Percentiles rank a stretch among this genome's conserved stretches.
phyloP scores from a whole-genome alignment of 1,284 basidiomycete species.

The Ceratobasidium sp. region DNA sequence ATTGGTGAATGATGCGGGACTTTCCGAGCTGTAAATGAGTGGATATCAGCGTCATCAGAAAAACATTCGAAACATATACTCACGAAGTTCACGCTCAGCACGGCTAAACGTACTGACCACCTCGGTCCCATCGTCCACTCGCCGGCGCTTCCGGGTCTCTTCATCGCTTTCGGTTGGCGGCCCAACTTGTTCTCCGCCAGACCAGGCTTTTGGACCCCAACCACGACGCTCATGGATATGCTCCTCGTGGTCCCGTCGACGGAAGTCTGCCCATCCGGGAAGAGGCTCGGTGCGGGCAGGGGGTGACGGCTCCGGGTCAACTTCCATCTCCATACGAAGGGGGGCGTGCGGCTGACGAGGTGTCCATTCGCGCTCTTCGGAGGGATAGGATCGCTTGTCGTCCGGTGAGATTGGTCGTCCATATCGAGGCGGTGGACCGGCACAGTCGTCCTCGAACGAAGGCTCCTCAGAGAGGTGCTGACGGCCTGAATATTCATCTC shows the following conservation, averaged over 20 bases:
- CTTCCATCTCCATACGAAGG: constrained; percentile 22
- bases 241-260: constrained; percentile 8
- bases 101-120: background rate
- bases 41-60: background rate
- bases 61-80: background rate
- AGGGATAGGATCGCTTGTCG: constrained; percentile 6
- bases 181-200: background rate
- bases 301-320: constrained; percentile 22
- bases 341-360: constrained; percentile 13
- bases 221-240: constrained; percentile 8
- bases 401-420: background rate
- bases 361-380: constrained; percentile 17
- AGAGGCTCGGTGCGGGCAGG: constrained; percentile 11
- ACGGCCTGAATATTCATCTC: constrained; percentile 15
- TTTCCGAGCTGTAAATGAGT: constrained; percentile 25
- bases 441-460: background rate
- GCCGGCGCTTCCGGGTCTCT: constrained; percentile 29
- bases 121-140: constrained; percentile 26
- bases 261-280: constrained; percentile 38
- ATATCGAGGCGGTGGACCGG: constrained; percentile 1
- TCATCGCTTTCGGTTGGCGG: constrained; percentile 6
- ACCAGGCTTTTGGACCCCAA: constrained; percentile 23
- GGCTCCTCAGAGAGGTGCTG: constrained; percentile 1
- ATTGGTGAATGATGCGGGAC: constrained; percentile 25
- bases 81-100: constrained; percentile 25